Base-by-base conservation (phyloP, 768 basidiomycete genomes). In the Cystofilobasidium bisporidii region DNA sequence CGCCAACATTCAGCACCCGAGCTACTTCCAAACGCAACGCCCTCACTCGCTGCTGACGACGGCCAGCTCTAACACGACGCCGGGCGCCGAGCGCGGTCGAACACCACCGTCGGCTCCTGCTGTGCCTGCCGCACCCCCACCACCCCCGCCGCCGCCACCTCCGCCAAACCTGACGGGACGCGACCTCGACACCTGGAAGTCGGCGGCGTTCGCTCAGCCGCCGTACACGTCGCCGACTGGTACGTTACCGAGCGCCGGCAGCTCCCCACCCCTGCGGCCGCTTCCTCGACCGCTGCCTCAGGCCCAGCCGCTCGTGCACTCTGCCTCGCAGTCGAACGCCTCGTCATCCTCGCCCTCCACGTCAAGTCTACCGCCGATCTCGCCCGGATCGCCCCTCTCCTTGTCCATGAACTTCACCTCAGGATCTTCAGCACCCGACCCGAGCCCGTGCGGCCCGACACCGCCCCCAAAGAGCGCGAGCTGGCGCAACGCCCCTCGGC, bases 361-460 rank as follows among this genome's bases (percentile, higher is more conserved):
- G 24, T 43, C 53, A 20, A 55, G 41, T 30, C 63, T 64, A 0
- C 63, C 63, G 20, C 63, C 55, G 17, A 64, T 38, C 53, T 64
- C 63, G 5, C 63, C 63, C 20, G 50, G 53, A 14, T 64, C 63
- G 2, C 63, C 63, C n/a, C 53, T 57, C 55, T 56, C 53, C 17
- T 38, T 55, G 1, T 56, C 53, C 5, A 28, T 56, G 28, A 38
- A 45, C n/a, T 55, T 55, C 33, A 38, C 63, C 24, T 26, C 53
- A 38, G 26, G 30, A 14, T 36, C 62, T 12, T 3, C 48, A 26
- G 22, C 36, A 26, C 17, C 40, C 55, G 11, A 40, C 12, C 28
- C 38, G 28, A 56, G n/a, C 26, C 28, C 63, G 0, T 33, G 50
- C 40, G 50, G 48, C 4, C 53, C 53, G 1, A 64, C 63, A 11